phyloP scores from a whole-genome alignment of 148 eudicot genomes.

The Heliamphora exappendiculata region DNA sequence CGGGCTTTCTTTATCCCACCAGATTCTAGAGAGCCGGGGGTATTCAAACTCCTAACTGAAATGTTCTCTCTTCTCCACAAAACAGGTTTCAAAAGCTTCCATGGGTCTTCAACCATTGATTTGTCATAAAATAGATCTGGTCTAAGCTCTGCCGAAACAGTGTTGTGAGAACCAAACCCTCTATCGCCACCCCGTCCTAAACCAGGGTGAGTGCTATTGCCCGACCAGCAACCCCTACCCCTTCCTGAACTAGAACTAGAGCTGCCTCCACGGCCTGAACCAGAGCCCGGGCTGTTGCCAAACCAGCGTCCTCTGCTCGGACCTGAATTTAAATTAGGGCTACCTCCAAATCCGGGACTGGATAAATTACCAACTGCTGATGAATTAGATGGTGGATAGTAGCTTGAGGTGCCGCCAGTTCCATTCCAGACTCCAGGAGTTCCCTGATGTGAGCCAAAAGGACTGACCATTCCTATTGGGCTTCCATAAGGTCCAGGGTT shows the following conservation, averaged over 20 bases:
- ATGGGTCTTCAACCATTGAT: conserved; percentile 71
- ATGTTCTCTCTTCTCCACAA: conserved; percentile 30
- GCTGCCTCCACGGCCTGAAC: conserved; percentile 32
- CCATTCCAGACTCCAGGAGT: conserved; percentile 12
- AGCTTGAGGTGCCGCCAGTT: conserved; percentile 7
- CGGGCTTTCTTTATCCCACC: conserved; percentile 32
- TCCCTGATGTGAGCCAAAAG: conserved; percentile 33
- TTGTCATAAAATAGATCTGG: conserved; percentile 29
- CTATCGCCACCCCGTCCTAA: conserved; percentile 34
- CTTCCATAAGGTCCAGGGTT: conserved; percentile 15
- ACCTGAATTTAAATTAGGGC: conserved; percentile 26
- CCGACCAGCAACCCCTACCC: conserved; percentile 38
- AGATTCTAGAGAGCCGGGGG: conserved; percentile 20
- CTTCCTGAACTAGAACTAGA: conserved; percentile 24
- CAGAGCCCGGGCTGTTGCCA: conserved; percentile 27
- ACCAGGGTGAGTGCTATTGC: conserved; percentile 20
- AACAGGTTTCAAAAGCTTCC: conserved; percentile 49
- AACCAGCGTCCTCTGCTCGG: conserved; percentile 28
- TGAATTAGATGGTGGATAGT: conserved; percentile 12
- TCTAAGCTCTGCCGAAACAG: conserved; percentile 25
- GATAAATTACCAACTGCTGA: conserved; percentile 13
- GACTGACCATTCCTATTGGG: conserved; percentile 30
- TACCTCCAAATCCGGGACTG: conserved; percentile 23
- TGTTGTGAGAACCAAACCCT: conserved; percentile 26
- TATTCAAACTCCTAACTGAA: neutral